phyloP scores from a whole-genome alignment of 1,139 yeast genomes.

The Zygoascus meyerae region DNA sequence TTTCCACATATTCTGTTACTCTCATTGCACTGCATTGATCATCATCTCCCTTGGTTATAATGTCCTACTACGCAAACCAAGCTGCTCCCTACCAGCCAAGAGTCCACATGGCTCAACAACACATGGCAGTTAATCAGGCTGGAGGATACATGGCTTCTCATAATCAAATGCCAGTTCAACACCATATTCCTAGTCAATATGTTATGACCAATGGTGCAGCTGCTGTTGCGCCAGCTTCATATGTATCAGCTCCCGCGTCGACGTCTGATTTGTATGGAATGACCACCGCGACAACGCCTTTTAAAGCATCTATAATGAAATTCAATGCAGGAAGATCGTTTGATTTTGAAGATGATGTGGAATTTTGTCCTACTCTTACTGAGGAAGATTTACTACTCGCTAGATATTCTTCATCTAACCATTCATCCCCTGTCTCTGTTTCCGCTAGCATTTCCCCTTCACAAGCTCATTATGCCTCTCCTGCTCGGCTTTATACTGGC shows the following conservation, averaged over 20 bases:
- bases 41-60: background rate
- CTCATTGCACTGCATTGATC: too few species aligned
- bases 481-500: slow-evolving; percentile 1
- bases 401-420: background rate
- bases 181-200: background rate
- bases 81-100: background rate
- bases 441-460: slow-evolving; percentile 5
- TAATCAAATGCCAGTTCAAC: background rate
- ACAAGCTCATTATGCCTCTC: slow-evolving; percentile 3
- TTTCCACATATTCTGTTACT: too few species aligned
- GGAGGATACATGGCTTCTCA: background rate
- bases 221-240: background rate
- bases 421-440: slow-evolving; percentile 2
- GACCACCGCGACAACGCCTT: slow-evolving; percentile 1
- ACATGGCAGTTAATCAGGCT: background rate
- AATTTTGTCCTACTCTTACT: slow-evolving; percentile 52
- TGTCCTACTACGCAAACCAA: background rate
- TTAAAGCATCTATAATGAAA: slow-evolving; percentile 27
- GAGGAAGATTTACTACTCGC: slow-evolving; percentile 26
- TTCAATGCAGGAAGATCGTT: slow-evolving; percentile 58
- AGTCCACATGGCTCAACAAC: slow-evolving; percentile 1
- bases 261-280: background rate
- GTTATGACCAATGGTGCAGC: background rate
- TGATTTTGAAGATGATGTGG: slow-evolving; percentile 59
- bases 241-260: background rate